A percentile compares a stretch with the other conserved stretches of the same genome.
Evolutionary conservation across 768 basidiomycete genomes (phyloP).

Genomic region (Leucogyrophana mollusca): DNA sequence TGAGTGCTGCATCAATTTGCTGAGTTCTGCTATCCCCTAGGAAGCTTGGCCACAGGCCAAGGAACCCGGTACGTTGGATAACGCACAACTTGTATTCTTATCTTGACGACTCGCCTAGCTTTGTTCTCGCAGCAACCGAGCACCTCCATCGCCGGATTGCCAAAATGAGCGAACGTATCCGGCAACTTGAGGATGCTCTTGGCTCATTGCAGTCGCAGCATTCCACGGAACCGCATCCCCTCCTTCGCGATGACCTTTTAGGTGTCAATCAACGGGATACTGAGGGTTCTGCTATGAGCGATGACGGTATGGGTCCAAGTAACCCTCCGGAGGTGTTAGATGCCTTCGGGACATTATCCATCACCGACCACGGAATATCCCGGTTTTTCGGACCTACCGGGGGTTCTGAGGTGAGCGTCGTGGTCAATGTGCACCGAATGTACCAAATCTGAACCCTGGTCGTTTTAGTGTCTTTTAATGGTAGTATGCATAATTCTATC

Average conservation of each 20-base stretch:
- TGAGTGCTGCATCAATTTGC: not conserved
- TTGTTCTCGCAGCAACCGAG: conserved; percentile 65
- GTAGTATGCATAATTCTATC: conserved; percentile 12
- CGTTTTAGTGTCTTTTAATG: conserved; percentile 32
- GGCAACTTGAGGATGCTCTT: conserved; percentile 62
- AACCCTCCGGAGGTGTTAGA: conserved; percentile 47
- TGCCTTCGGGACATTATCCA: conserved; percentile 59
- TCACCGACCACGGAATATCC: conserved; percentile 59
- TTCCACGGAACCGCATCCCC: conserved; percentile 56
- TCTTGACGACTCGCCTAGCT: conserved; percentile 28
- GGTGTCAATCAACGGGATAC: conserved; percentile 28
- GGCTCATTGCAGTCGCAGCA: conserved; percentile 46
- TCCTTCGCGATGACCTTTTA: conserved; percentile 55
- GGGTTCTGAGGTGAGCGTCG: conserved; percentile 57
- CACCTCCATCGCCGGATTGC: conserved; percentile 60
- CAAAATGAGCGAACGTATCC: conserved; percentile 51
- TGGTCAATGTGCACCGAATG: conserved; percentile 1
- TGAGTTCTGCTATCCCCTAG: conserved; percentile 27
- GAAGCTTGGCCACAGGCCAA: conserved; percentile 77
- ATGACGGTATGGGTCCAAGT: conserved; percentile 14
- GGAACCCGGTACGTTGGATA: conserved; percentile 54
- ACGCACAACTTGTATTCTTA: conserved; percentile 1
- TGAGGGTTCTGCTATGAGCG: conserved; percentile 20
- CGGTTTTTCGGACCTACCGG: conserved; percentile 68
- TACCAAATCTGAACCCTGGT: conserved; percentile 5